Evolutionary conservation across 2,329 filamentous ascomycete species (phyloP), one percentile per base, ranked within the genome.

Genomic region (Colletotrichum sp.): DNA sequence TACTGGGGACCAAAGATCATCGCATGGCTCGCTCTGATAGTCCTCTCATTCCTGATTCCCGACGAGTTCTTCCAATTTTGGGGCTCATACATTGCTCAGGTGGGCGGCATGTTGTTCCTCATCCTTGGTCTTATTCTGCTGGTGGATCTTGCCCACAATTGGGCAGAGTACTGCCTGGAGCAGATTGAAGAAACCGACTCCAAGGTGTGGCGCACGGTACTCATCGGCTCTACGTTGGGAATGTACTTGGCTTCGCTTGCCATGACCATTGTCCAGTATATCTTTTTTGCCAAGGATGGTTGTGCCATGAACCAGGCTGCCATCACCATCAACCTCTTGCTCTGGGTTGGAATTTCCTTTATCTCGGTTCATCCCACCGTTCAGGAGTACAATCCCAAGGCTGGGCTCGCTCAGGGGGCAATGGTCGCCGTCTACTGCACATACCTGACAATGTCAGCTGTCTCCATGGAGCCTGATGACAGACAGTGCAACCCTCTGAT

Each of bases 381-480:
- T 16, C 97, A 99, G 85, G 95, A 96, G 81, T 93, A 93, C 83
- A 99, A 99, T 85, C 93, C 96, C 64, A 96, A 96, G 83, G 97
- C 97, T 57, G 97, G 97, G 65, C 90, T 99, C 75, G 97, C 97
- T n/a, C 97, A 99, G 84, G 96, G 96, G 57, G 96, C 97, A 77
- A 98, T 99, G 92, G 97, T 99, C 60, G 95, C 96, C 21, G 92
- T 98, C 75, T 99, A 99, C 89, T 99, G 97, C 91, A 99, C 97
- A 59, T 99, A 99, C 83, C 92, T 99, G 71, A 99, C 97, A 79
- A 95, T 99, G 93, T 98, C 96, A 4, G 97, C 97, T 30, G 97
- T 99, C 2, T 98, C 96, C 71, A 99, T 99, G 97, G 96, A 99
- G 81, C 97, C 97, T 1, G 96, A 99, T 84, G 88, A 98, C 87